A percentile compares a stretch with the other conserved stretches of the same genome.
Evolutionary conservation across 2,329 filamentous ascomycete species (phyloP).

Genomic region (Diaporthe ilicicola): DNA sequence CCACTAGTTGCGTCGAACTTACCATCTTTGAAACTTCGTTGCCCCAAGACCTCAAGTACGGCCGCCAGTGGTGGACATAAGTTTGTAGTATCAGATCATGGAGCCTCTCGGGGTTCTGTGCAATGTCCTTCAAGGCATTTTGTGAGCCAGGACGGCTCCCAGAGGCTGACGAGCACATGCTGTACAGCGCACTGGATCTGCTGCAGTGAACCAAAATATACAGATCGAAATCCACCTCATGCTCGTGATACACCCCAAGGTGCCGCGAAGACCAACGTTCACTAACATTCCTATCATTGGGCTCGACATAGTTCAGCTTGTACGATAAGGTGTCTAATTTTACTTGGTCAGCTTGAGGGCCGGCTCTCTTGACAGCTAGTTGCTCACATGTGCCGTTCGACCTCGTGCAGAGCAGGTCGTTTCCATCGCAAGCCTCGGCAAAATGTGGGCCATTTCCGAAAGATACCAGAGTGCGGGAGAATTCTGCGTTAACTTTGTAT

Average conservation of each 20-base stretch:
- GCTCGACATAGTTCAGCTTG: constrained; percentile 34
- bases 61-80: constrained; percentile 31
- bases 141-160: not conserved
- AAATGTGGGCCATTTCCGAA: constrained; percentile 32
- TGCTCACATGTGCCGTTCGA: constrained; percentile 1
- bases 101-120: constrained; percentile 6
- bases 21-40: constrained; percentile 25
- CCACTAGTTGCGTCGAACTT: not conserved
- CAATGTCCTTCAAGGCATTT: not conserved
- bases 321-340: constrained; percentile 26
- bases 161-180: not conserved
- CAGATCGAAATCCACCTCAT: constrained; percentile 18
- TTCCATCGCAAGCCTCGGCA: constrained; percentile 32
- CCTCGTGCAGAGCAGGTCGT: constrained; percentile 2
- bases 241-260: constrained; percentile 33
- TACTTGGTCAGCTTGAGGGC: not conserved
- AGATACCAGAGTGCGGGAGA: constrained; percentile 25
- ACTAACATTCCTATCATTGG: constrained; percentile 6
- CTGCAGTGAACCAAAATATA: constrained; percentile 31
- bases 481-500: constrained; percentile 25
- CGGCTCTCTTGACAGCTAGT: not conserved
- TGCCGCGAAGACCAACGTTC: constrained; percentile 32
- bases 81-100: constrained; percentile 26
- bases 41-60: constrained; percentile 31
- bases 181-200: constrained; percentile 18